phyloP scores from a whole-genome alignment of 345 rosid species.

The Eucalyptus paniculata region DNA sequence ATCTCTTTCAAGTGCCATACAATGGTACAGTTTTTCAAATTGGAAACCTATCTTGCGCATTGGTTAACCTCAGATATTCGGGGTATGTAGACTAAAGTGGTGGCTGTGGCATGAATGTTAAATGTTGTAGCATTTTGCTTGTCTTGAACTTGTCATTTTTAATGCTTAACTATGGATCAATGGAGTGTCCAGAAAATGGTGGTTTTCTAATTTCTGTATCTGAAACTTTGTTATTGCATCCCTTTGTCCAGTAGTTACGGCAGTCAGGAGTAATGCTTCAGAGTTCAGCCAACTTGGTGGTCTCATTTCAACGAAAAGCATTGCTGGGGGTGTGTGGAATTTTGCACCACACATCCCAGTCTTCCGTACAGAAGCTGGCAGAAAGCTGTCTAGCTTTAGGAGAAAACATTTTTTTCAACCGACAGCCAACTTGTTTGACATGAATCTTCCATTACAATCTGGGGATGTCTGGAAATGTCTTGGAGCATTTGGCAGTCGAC shows the following conservation, averaged over 20 bases:
- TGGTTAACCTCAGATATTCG: background rate
- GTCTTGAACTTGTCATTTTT: background rate
- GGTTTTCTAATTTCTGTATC: background rate
- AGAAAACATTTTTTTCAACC: conserved; percentile 13
- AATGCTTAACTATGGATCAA: background rate
- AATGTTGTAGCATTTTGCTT: background rate
- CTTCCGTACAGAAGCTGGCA: conserved; percentile 37
- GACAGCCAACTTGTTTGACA: conserved; percentile 8
- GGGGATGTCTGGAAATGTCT: conserved; percentile 23
- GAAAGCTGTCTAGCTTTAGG: conserved; percentile 23
- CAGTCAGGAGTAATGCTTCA: conserved; percentile 30
- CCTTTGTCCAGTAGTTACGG: conserved; percentile 25
- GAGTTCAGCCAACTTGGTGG: conserved; percentile 14
- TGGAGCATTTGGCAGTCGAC: conserved; percentile 21
- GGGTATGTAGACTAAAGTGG: background rate
- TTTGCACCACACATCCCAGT: conserved; percentile 20
- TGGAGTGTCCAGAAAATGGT: background rate
- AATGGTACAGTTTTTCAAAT: conserved; percentile 18
- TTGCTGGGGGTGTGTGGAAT: conserved; percentile 23
- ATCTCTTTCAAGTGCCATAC: conserved; percentile 40
- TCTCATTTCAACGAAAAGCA: conserved; percentile 3
- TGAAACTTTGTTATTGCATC: background rate
- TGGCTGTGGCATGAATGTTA: background rate
- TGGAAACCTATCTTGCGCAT: background rate
- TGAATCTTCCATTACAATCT: conserved; percentile 6